A percentile compares a stretch with the other conserved stretches of the same genome.
phyloP scores from a whole-genome alignment of 345 rosid species.

The Eucalyptus coolabah region DNA sequence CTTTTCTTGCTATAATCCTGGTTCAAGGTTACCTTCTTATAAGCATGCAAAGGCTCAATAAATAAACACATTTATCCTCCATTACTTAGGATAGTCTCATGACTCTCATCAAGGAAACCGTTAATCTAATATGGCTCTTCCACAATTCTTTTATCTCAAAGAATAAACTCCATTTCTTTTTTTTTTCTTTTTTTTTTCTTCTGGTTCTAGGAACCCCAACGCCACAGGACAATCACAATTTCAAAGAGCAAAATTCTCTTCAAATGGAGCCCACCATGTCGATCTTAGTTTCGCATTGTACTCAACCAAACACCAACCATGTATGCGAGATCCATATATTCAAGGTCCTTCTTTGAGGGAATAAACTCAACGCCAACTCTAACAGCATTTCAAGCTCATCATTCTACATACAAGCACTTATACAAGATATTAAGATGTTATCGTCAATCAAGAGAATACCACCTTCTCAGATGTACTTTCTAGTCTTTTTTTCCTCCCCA shows the following conservation, averaged over 20 bases:
- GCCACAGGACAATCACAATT: not conserved
- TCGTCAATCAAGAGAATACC: not conserved
- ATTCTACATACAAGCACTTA: not conserved
- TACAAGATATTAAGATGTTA: not conserved
- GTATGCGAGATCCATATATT: not conserved
- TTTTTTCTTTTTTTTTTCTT: not conserved
- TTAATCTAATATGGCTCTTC: not conserved
- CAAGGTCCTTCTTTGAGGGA: not conserved
- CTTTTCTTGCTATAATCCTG: not conserved
- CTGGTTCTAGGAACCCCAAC: not conserved
- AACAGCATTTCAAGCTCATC: not conserved
- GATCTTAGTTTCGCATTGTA: not conserved
- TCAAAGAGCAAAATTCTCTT: not conserved
- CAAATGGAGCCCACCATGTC: not conserved
- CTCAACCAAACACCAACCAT: not conserved
- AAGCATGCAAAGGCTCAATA: not conserved
- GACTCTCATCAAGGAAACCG: not conserved
- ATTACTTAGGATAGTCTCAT: not conserved
- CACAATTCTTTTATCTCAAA: not conserved
- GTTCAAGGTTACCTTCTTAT: not conserved
- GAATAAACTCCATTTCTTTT: not conserved
- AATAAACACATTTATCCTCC: not conserved
- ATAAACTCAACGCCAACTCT: not conserved
- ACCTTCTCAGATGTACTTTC: not conserved
- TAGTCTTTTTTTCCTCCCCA: not conserved